Evolutionary conservation across 768 basidiomycete species (phyloP), one percentile per base, ranked within the genome.

Genomic region (Termitomyces eurrhizus): DNA sequence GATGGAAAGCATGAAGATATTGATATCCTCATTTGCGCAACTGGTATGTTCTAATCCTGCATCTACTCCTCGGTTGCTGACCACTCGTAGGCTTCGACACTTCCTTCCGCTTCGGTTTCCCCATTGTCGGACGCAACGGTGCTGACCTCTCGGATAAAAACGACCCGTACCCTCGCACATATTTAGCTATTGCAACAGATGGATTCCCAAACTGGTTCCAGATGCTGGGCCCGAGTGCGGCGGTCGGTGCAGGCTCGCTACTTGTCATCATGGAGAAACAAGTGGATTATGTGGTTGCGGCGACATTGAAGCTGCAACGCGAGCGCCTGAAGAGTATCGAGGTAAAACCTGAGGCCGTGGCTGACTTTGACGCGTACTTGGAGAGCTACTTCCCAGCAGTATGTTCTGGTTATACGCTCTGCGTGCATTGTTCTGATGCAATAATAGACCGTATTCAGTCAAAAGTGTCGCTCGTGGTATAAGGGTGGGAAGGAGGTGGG

Each of bases 201-300:
- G 84, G 82, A 8, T 88, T 88, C 71, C 88, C 88, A n/a, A 89
- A 87, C 70, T 83, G 80, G 79, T 88, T 88, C 75, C 74, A 79
- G 57, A 67, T 73, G 21, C 65, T 82, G 11, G 86, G 87, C 0
- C 86, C 87, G 2, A 87, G 86, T 67, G 75, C 83, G 0, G 77
- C 65, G 8, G 78, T 86, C 16, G 84, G 83, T 3, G 75, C 80
- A 0, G 84, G 86, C 0, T 82, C 82, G 16, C 69, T 88, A n/a
- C 67, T 87, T 3, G 69, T 83, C 24, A 42, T 88, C 0, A 74
- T 85, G 39, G 86, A 88, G 69, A 72, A 77, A 13, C 79, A 86
- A 63, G 78, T 85, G 7, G 81, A 83, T 35, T 88, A 87, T 65
- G 80, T 80, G 0, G 79, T 85, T 1, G 68, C 75, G 18, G 85